These are phyloP conservation scores for Scenedesmus sp. DNA, from an alignment of 163 green algal genomes.

Conservation along the genomic window DNA sequence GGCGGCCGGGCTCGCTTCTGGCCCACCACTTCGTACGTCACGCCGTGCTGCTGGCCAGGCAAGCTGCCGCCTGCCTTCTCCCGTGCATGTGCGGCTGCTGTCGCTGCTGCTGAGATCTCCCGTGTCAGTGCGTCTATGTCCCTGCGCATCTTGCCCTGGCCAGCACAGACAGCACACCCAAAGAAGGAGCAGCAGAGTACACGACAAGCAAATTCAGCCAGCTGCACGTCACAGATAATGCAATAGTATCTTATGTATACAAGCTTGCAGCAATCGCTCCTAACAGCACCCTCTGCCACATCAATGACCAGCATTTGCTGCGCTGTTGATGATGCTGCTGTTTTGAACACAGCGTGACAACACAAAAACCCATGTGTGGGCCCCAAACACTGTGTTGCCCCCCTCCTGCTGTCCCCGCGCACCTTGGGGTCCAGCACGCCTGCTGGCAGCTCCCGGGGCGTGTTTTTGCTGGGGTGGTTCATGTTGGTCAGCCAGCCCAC, in stretches of 20 bases:
- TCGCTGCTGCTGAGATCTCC: slow-evolving; percentile 32
- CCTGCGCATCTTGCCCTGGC: slow-evolving; percentile 29
- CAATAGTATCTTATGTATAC: too few species aligned
- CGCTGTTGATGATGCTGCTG: too few species aligned
- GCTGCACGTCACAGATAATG: not conserved
- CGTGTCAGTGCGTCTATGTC: slow-evolving; percentile 12
- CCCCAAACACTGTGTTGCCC: not conserved
- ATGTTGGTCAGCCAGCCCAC: slow-evolving; percentile 44
- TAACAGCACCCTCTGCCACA: too few species aligned
- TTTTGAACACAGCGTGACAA: not conserved
- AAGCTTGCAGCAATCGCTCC: too few species aligned
- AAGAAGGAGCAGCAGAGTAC: not conserved
- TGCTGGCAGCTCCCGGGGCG: not conserved
- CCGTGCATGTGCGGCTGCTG: not conserved
- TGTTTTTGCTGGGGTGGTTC: not conserved
- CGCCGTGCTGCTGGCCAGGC: not conserved
- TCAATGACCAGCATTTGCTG: too few species aligned
- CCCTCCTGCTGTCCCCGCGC: not conserved
- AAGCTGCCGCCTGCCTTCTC: slow-evolving; percentile 29
- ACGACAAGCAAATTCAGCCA: not conserved
- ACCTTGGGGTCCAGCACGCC: slow-evolving; percentile 44
- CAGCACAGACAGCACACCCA: not conserved
- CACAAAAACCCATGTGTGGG: not conserved
- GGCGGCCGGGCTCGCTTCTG: slow-evolving; percentile 34
- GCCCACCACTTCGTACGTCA: slow-evolving; percentile 25